Evolutionary conservation across 1,139 yeast genomes (phyloP).

Genomic region (Hansenula sp.): DNA sequence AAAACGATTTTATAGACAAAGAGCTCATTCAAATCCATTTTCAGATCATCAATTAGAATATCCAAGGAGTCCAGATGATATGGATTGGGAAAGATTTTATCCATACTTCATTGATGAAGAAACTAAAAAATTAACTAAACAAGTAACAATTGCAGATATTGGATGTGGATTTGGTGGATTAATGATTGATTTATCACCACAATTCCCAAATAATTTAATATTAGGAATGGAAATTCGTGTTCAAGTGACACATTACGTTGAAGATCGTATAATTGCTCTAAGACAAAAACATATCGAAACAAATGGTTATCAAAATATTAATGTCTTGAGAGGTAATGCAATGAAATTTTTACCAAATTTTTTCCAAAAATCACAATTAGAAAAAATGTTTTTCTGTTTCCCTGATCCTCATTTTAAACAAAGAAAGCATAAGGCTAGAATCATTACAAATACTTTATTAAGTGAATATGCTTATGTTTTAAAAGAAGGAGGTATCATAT

Average conservation of each 20-base stretch:
- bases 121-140: slow-evolving; percentile 39
- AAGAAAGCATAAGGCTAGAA: slow-evolving; percentile 95
- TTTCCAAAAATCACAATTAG: slow-evolving; percentile 73
- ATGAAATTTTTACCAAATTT: slow-evolving; percentile 97
- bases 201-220: slow-evolving; percentile 66
- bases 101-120: slow-evolving; percentile 52
- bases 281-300: slow-evolving; percentile 42
- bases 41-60: slow-evolving; percentile 92
- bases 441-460: slow-evolving; percentile 80
- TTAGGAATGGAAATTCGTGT: slow-evolving; percentile 97
- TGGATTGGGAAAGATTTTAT: slow-evolving; percentile 83
- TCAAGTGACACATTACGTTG: slow-evolving; percentile 95
- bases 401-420: slow-evolving; percentile 99
- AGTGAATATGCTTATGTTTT: slow-evolving; percentile 92
- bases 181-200: slow-evolving; percentile 73
- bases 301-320: slow-evolving; percentile 67
- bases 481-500: slow-evolving; percentile 81
- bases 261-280: slow-evolving; percentile 88
- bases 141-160: slow-evolving; percentile 89
- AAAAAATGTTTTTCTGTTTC: slow-evolving; percentile 95
- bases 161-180: slow-evolving; percentile 99
- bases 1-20: slow-evolving; percentile 88
- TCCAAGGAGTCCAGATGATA: slow-evolving; percentile 72
- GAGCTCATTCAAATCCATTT: slow-evolving; percentile 98
- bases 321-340: slow-evolving; percentile 91